These are phyloP conservation scores for Lasiodiplodia theobromae DNA, from an alignment of 2,329 filamentous ascomycete genomes.

Conservation along the genomic window DNA sequence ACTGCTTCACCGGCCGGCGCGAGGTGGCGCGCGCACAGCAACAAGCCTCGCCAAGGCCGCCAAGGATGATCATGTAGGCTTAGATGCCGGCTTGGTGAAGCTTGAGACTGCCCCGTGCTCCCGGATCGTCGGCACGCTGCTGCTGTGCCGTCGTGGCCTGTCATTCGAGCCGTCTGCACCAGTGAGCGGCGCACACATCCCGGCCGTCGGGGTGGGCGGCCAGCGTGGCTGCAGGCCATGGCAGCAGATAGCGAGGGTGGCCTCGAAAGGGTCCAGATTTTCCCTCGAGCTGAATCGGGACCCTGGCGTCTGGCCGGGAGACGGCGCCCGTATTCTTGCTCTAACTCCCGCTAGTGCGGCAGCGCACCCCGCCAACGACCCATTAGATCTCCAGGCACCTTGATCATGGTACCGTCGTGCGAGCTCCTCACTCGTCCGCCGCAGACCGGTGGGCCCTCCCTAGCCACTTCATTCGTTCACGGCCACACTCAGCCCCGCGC, in stretches of 20 bases:
- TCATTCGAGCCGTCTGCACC: constrained; percentile 4
- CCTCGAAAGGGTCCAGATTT: constrained; percentile 13
- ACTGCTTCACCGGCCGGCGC: not conserved
- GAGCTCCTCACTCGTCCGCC: constrained; percentile 8
- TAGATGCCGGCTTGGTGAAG: constrained; percentile 24
- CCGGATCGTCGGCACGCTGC: constrained; percentile 14
- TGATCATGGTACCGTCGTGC: constrained; percentile 16
- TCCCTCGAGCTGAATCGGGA: constrained; percentile 19
- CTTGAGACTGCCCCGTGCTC: constrained; percentile 2
- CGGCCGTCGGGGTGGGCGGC: too few species aligned
- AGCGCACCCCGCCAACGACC: constrained; percentile 13
- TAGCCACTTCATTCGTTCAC: constrained; percentile 13
- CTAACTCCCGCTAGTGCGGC: constrained; percentile 21
- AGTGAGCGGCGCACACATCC: not conserved
- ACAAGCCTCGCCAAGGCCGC: constrained; percentile 21
- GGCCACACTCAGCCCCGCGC: constrained; percentile 15
- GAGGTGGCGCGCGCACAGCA: not conserved
- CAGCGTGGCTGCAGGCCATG: not conserved
- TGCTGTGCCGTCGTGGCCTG: not conserved
- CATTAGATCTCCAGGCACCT: constrained; percentile 28
- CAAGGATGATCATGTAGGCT: constrained; percentile 1
- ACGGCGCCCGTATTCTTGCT: constrained; percentile 24
- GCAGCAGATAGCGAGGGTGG: not conserved
- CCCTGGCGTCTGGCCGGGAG: constrained; percentile 17
- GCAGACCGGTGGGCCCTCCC: constrained; percentile 5